These are phyloP conservation scores for Mimosa pudica DNA, from an alignment of 306 rosid species.

Conservation along the genomic window DNA sequence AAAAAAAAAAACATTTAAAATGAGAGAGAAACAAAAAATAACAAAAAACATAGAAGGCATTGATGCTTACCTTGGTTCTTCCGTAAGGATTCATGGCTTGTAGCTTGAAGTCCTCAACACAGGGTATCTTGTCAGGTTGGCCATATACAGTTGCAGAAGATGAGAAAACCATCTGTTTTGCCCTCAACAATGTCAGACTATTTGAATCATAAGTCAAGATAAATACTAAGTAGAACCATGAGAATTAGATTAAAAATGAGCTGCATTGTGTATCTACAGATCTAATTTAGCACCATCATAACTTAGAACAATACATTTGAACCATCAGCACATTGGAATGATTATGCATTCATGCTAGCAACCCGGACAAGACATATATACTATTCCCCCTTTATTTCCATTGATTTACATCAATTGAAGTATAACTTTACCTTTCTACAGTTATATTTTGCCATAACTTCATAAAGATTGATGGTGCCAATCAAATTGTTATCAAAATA, in stretches of 20 bases:
- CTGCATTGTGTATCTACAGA: neutral
- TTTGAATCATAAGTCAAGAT: neutral
- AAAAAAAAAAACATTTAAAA: neutral
- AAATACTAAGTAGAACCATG: neutral
- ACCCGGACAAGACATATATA: neutral
- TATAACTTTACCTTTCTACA: conserved; percentile 8
- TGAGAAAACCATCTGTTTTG: conserved; percentile 64
- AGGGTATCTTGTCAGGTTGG: conserved; percentile 68
- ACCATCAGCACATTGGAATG: neutral
- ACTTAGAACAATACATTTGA: neutral
- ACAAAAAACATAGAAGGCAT: neutral
- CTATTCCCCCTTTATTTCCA: neutral
- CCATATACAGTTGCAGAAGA: conserved; percentile 82
- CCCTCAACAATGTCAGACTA: conserved; percentile 4
- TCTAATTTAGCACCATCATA: conserved; percentile 4
- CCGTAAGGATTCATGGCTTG: conserved; percentile 80
- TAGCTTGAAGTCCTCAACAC: conserved; percentile 62
- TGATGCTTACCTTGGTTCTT: conserved; percentile 55
- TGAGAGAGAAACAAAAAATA: neutral
- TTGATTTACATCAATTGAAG: neutral
- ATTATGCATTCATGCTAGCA: neutral
- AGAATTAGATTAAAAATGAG: neutral
- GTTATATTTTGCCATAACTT: conserved; percentile 15
- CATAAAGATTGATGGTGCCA: conserved; percentile 6
- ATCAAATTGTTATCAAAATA: conserved; percentile 11